A percentile compares a stretch with the other conserved stretches of the same genome.
Conservation (phyloP, 352 stramenopile species). For the Phytophthora brassicae region DNA sequence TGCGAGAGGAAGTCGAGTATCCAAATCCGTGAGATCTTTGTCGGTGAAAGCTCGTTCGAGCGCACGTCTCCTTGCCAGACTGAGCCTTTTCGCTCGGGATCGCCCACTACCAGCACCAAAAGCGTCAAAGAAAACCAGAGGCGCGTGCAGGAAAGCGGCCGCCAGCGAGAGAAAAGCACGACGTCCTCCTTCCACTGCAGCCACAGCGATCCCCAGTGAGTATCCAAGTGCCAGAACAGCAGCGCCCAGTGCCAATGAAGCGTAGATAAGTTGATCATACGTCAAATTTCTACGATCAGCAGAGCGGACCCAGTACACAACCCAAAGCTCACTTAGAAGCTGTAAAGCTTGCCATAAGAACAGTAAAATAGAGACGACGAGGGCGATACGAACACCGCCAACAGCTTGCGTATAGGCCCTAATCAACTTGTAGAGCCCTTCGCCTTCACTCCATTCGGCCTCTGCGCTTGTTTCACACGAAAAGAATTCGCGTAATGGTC, state of each 20-base stretch:
- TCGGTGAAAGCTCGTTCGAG: slow-evolving; percentile 83
- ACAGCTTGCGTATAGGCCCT: slow-evolving; percentile 50
- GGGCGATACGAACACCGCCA: slow-evolving; percentile 44
- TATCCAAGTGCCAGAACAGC: slow-evolving; percentile 62
- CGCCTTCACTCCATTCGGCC: slow-evolving; percentile 20
- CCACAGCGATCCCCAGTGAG: slow-evolving; percentile 53
- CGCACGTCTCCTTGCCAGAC: slow-evolving; percentile 27
- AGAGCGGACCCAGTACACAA: slow-evolving; percentile 87
- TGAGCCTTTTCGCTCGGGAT: slow-evolving; percentile 32
- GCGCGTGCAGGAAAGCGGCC: slow-evolving; percentile 82
- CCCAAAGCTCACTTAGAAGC: slow-evolving; percentile 89
- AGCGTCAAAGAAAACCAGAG: slow-evolving; percentile 94
- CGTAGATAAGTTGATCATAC: slow-evolving; percentile 65
- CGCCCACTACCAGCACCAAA: slow-evolving; percentile 55
- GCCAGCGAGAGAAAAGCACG: slow-evolving; percentile 89
- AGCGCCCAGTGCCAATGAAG: slow-evolving; percentile 47
- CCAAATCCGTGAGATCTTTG: slow-evolving; percentile 92
- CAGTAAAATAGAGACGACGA: slow-evolving; percentile 65
- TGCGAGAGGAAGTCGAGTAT: slow-evolving; percentile 83
- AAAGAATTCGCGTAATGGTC: slow-evolving; percentile 34
- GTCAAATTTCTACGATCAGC: slow-evolving; percentile 71
- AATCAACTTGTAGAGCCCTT: slow-evolving; percentile 26
- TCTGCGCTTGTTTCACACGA: slow-evolving; percentile 25
- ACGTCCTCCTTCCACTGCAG: slow-evolving; percentile 57
- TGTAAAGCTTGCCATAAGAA: slow-evolving; percentile 83